Percentiles rank a stretch among this genome's conserved stretches.
Conservation (phyloP, 2,329 filamentous ascomycete species). For the Corinectria fuckeliana region DNA sequence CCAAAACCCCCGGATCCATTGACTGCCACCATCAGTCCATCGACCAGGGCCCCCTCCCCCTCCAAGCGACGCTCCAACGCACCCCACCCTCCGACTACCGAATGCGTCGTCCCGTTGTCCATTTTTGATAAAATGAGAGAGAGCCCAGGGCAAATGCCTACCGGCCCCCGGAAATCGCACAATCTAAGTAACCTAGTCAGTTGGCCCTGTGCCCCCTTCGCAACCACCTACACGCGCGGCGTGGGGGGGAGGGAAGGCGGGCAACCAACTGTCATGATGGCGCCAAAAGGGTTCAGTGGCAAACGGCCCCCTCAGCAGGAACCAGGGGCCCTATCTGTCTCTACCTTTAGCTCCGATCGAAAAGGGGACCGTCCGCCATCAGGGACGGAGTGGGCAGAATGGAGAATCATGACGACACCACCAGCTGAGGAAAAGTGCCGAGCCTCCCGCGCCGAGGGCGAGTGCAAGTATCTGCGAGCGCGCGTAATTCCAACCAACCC, state of each 20-base stretch:
- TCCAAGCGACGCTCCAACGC: neutral
- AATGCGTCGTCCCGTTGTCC: neutral
- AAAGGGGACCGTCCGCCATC: slow-evolving; percentile 5
- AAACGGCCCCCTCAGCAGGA: neutral
- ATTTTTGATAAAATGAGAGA: neutral
- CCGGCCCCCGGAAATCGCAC: too few species aligned
- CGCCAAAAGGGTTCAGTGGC: neutral
- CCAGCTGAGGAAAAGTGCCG: slow-evolving; percentile 5
- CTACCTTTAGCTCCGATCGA: neutral
- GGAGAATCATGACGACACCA: slow-evolving; percentile 9
- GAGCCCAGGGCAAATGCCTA: neutral
- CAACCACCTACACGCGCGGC: neutral
- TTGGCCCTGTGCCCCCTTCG: too few species aligned
- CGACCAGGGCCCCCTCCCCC: neutral
- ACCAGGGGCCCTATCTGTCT: neutral
- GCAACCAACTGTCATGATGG: neutral
- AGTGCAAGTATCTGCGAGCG: neutral
- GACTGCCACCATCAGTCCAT: neutral
- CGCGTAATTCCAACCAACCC: too few species aligned
- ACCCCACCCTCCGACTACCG: neutral
- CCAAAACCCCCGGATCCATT: neutral
- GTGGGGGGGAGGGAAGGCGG: neutral
- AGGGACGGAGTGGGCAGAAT: neutral
- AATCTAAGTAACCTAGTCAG: too few species aligned
- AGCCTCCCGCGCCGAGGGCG: slow-evolving; percentile 8